A percentile compares a stretch with the other conserved stretches of the same genome.
Evolutionary conservation across 2,329 filamentous ascomycete species (phyloP).

Genomic region (Cryphonectria radicalis): DNA sequence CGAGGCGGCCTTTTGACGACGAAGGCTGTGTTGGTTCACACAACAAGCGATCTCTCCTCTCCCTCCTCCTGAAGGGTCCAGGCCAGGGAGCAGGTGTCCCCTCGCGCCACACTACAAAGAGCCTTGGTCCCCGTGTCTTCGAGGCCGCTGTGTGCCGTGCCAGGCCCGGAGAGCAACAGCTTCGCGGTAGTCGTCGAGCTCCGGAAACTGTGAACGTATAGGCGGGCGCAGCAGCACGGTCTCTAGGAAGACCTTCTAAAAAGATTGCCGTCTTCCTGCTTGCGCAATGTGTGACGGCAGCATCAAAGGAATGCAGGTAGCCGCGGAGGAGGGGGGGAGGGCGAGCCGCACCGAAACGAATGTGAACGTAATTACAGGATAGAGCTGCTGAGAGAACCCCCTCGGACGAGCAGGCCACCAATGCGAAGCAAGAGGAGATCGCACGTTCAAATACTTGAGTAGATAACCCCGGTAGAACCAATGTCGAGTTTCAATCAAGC

Average conservation of each 20-base stretch:
- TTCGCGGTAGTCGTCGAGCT: conserved; percentile 18
- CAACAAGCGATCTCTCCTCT: conserved; percentile 14
- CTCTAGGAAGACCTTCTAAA: conserved; percentile 25
- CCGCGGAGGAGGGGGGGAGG: conserved; percentile 31
- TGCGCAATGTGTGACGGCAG: conserved; percentile 35
- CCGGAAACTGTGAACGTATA: conserved; percentile 1
- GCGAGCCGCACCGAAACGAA: conserved; percentile 29
- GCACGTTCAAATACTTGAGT: conserved; percentile 16
- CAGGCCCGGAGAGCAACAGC: conserved; percentile 8
- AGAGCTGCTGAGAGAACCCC: conserved; percentile 22
- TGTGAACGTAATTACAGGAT: conserved; percentile 19
- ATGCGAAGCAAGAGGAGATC: conserved; percentile 31
- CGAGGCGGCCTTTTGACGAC: conserved; percentile 24
- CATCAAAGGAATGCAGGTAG: conserved; percentile 36
- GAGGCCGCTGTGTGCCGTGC: conserved; percentile 11
- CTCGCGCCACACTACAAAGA: conserved; percentile 17
- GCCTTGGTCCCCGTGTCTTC: conserved; percentile 14
- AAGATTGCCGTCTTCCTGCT: conserved; percentile 17
- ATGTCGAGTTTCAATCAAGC: conserved; percentile 18
- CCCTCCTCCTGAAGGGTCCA: conserved; percentile 17
- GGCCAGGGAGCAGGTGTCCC: conserved; percentile 9
- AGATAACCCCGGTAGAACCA: conserved; percentile 20
- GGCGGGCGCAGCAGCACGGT: conserved; percentile 10
- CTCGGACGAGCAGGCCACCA: conserved; percentile 30
- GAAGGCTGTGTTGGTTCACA: conserved; percentile 15